Evolutionary conservation across 768 basidiomycete species (phyloP).

Genomic region (Tulasnella sp.): DNA sequence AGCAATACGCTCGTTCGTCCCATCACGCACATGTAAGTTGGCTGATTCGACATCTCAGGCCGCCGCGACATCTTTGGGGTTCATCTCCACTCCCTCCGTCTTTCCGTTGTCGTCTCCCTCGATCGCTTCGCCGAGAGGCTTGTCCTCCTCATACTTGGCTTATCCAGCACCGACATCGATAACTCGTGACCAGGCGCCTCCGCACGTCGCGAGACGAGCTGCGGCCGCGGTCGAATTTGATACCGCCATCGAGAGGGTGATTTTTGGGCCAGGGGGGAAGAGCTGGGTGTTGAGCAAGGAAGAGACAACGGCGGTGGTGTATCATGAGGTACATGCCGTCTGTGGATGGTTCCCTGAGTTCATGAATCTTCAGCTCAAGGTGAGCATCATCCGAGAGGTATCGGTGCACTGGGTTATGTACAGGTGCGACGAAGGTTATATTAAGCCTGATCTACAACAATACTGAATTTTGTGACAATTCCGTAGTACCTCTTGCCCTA

Average conservation of each 20-base stretch:
- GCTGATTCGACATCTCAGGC: conserved; percentile 88
- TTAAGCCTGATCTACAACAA: neutral
- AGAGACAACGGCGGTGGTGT: conserved; percentile 98
- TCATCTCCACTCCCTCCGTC: conserved; percentile 77
- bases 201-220: conserved; percentile 81
- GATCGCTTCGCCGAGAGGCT: conserved; percentile 77
- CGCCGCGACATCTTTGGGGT: conserved; percentile 90
- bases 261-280: conserved; percentile 94
- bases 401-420: conserved; percentile 92
- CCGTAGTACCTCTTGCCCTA: conserved; percentile 85
- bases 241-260: conserved; percentile 94
- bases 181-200: conserved; percentile 98
- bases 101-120: conserved; percentile 32
- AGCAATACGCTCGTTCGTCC: conserved; percentile 93
- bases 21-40: conserved; percentile 92
- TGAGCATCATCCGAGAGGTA: conserved; percentile 94
- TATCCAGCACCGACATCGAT: conserved; percentile 97
- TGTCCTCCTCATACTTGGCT: conserved; percentile 91
- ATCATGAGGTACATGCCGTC: conserved; percentile 97
- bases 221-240: conserved; percentile 85
- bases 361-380: conserved; percentile 92
- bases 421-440: conserved; percentile 42
- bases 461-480: neutral
- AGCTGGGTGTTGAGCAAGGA: conserved; percentile 83
- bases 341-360: conserved; percentile 98